A percentile compares a stretch with the other conserved stretches of the same genome.
phyloP scores from a whole-genome alignment of 2,329 filamentous ascomycete genomes.

The Coniochaeta sp. region DNA sequence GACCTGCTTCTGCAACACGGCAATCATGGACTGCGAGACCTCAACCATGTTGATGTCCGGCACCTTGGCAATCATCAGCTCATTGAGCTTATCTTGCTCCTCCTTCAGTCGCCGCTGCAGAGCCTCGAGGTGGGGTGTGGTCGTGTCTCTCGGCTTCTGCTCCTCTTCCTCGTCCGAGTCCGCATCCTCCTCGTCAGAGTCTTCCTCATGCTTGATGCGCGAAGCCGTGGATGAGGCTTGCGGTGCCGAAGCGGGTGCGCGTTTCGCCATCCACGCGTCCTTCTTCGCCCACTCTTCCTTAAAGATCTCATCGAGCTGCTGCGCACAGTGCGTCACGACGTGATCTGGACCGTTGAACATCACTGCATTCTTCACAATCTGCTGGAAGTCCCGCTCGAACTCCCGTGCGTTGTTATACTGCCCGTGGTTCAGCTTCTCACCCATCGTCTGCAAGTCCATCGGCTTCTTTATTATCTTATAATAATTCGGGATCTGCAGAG shows the following conservation, averaged over 20 bases:
- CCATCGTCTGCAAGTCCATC: conserved; percentile 87
- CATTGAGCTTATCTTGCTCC: conserved; percentile 51
- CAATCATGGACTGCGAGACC: conserved; percentile 54
- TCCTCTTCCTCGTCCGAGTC: conserved; percentile 46
- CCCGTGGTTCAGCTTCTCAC: conserved; percentile 66
- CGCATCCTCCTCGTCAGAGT: conserved; percentile 64
- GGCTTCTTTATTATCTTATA: conserved; percentile 92
- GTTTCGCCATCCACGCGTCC: conserved; percentile 69
- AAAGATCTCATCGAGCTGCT: conserved; percentile 68
- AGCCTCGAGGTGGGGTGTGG: conserved; percentile 41
- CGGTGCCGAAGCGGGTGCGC: conserved; percentile 42
- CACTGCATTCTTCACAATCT: conserved; percentile 85
- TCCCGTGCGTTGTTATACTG: conserved; percentile 78
- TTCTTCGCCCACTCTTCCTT: conserved; percentile 70
- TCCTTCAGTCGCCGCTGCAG: conserved; percentile 44
- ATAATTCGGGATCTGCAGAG: conserved; percentile 87
- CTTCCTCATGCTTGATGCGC: conserved; percentile 61
- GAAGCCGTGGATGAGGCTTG: conserved; percentile 49
- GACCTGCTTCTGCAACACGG: conserved; percentile 62
- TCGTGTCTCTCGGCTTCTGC: conserved; percentile 20
- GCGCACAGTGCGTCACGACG: conserved; percentile 63
- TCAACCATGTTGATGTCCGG: conserved; percentile 45
- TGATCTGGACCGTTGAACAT: conserved; percentile 78
- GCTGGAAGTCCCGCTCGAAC: conserved; percentile 72
- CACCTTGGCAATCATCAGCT: conserved; percentile 40